Evolutionary conservation across 306 rosid genomes (phyloP), one percentile per base, ranked within the genome.

Genomic region (Malus sylvestris): DNA sequence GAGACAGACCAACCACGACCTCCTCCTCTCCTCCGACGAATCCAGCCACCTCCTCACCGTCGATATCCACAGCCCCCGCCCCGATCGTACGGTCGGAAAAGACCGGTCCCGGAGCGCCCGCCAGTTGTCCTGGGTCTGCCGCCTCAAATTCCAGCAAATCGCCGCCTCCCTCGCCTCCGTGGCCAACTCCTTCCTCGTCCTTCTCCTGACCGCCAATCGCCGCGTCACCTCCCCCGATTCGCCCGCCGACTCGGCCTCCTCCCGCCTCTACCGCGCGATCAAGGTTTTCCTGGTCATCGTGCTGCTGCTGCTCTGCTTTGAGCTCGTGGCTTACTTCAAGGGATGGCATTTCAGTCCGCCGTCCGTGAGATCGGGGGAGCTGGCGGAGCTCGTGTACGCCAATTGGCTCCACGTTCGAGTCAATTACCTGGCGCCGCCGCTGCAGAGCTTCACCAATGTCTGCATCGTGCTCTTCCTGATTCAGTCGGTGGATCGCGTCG

Each of bases 341-440:
- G 98, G 98, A 23, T 95, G 97, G 98, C 98, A 95, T 87, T 95
- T 95, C 76, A 81, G 85, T 74, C 96, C 96, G 5, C 98, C 97
- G 5, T 57, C 84, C 20, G 85, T 86, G 35, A 76, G 87, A 25
- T 88, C 87, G 15, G 86, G 89, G 15, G 96, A 91, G 66, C 85
- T 94, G 70, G 61, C 87, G 42, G 97, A 73, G 35, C 69, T 75
- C 30, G 67, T 86, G 15, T 95, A 95, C 57, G 93, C 96, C 19
- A 57, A 58, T 76, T 95, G 99, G 99, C 85, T 95, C 3, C 85
- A 85, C 51, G 49, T 89, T 45, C 81, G 99, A 32, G 97, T 82
- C 20, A 80, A 73, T 74, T 92, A 92, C 83, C 67, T 95, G 81
- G 93, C 96, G 53, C 99, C 99, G 8, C 96, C 97, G 19, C 25